Evolutionary conservation across 139 green algal species (phyloP).

Genomic region (Chlorella sorokiniana): DNA sequence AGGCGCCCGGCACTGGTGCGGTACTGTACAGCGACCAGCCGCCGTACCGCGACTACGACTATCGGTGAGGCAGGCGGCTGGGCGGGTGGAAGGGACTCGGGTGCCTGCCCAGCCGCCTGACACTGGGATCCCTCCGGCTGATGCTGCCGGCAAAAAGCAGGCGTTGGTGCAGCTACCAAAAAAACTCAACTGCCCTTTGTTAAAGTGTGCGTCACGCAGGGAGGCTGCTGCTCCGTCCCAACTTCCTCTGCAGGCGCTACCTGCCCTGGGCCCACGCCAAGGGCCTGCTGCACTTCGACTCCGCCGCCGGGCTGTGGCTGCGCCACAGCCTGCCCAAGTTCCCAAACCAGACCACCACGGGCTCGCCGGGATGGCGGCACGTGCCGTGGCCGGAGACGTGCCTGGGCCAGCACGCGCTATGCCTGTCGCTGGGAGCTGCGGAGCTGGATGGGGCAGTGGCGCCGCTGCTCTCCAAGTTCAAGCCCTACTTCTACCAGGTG

Average conservation of each 20-base stretch:
- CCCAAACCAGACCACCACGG: not conserved
- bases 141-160: too few relatives aligned
- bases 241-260: not conserved
- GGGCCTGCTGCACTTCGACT: slow-evolving; percentile 1
- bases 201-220: not conserved
- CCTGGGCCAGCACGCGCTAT: not conserved
- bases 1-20: not conserved
- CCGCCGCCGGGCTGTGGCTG: not conserved
- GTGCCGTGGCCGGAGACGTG: not conserved
- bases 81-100: not conserved
- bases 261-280: not conserved
- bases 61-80: not conserved
- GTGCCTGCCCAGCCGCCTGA: too few relatives aligned
- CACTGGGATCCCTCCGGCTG: too few relatives aligned
- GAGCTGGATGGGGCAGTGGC: not conserved
- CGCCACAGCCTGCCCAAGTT: not conserved
- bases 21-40: not conserved
- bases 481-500: not conserved
- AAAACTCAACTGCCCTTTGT: not conserved
- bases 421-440: not conserved
- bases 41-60: not conserved
- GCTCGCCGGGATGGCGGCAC: not conserved
- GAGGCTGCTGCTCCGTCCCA: not conserved
- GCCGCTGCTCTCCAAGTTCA: not conserved
- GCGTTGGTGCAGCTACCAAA: too few relatives aligned